Evolutionary conservation across 2,329 filamentous ascomycete species (phyloP), one percentile per base, ranked within the genome.

Genomic region (Aspergillus sp.): DNA sequence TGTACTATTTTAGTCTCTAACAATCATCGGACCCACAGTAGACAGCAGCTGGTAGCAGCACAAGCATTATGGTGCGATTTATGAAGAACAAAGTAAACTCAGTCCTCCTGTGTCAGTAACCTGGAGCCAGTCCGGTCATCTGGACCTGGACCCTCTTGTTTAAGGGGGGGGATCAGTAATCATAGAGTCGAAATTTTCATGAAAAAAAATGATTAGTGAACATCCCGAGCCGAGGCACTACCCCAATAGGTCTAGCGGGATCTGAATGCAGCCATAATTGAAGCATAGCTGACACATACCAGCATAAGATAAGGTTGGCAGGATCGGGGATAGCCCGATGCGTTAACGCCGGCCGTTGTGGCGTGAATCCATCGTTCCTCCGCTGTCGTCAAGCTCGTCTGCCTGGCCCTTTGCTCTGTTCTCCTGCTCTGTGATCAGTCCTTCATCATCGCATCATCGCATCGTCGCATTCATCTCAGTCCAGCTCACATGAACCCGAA

Each of bases 161-260:
- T 29, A 10, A 29, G 7, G 26, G 26, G 26, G 26, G 26, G 26
- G 14, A 42, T 42, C 36, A 42, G 16, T 54, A 36, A 54, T 55
- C 22, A 1, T 36, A 29, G 49, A 49, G 1, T 49, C 42, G 14
- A 29, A 50, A 18, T 22, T n/a, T 49, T n/a, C 7, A 49, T 20
- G 2, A 12, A 6, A n/a, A 7, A n/a, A 12, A 24, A 47, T 49
- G 53, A 55, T 55, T 55, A 55, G 53, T 55, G 53, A 55, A 46
- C 53, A 12, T 18, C 4, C 39, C 39, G 53, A 31, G 22, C 53
- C 53, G 39, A 47, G 53, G 52, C n/a, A 49, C n/a, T 26, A 3
- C 42, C 42, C 11, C 16, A 55, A 31, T 5, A 1, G 53, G 26
- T 36, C 6, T 49, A 26, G 24, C 31, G 39, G 11, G 0, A 20